phyloP scores from a whole-genome alignment of 768 basidiomycete genomes.

The Rhodotorula sphaerocarpa region DNA sequence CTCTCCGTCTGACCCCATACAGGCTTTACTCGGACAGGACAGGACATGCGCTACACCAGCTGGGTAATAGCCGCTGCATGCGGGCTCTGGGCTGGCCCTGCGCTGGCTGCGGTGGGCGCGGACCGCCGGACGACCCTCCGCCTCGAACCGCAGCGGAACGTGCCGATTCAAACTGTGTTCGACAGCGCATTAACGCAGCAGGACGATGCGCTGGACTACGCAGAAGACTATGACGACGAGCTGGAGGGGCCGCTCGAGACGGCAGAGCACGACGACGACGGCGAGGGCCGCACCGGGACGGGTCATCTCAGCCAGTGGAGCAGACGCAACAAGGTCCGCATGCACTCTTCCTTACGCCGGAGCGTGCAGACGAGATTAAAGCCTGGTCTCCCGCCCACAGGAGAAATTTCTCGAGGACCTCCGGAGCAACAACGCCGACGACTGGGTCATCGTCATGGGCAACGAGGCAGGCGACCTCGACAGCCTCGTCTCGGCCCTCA shows the following conservation, averaged over 20 bases:
- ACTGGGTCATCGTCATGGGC: slow-evolving; percentile 29
- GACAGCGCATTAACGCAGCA: too few species aligned
- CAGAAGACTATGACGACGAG: not conserved
- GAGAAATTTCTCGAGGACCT: slow-evolving; percentile 20
- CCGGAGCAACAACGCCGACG: slow-evolving; percentile 14
- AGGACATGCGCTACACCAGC: too few species aligned
- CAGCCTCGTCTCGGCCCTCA: slow-evolving; percentile 22
- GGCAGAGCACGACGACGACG: not conserved
- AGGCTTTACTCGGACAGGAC: too few species aligned
- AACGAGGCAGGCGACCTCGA: slow-evolving; percentile 30
- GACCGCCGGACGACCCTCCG: too few species aligned
- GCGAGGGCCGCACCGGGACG: not conserved
- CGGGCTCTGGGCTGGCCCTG: too few species aligned
- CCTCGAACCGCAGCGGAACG: too few species aligned
- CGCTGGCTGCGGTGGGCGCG: too few species aligned
- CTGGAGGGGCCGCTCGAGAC: not conserved
- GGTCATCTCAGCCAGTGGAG: slow-evolving; percentile 1
- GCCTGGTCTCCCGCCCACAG: not conserved
- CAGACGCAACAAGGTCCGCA: slow-evolving; percentile 3
- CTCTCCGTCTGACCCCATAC: not conserved
- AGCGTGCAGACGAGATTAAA: too few species aligned
- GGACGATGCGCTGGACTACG: too few species aligned
- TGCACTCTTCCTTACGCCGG: too few species aligned
- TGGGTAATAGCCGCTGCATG: too few species aligned
- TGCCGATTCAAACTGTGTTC: too few species aligned